Percentiles rank a stretch among this genome's conserved stretches.
Conservation (phyloP, 2,329 filamentous ascomycete genomes). For the Colletotrichum salicis region DNA sequence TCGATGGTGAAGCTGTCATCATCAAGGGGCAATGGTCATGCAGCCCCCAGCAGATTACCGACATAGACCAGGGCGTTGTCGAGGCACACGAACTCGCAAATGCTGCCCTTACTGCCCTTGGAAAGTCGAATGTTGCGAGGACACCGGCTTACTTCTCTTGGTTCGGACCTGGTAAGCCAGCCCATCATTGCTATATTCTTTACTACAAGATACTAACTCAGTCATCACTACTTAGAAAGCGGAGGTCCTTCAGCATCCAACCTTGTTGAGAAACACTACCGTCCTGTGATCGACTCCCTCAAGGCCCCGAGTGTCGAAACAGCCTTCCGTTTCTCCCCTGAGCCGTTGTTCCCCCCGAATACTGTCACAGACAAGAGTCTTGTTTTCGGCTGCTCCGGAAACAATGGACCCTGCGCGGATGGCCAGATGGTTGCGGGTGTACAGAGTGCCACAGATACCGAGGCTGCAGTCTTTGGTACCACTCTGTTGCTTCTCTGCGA, state of each 20-base stretch:
- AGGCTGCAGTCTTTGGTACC: not conserved
- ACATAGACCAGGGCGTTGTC: conserved; percentile 6
- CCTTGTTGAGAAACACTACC: conserved; percentile 6
- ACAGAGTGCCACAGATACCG: not conserved
- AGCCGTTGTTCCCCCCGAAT: conserved; percentile 4
- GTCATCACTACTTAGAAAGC: not conserved
- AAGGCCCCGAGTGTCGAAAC: conserved; percentile 13
- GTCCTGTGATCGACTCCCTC: not conserved
- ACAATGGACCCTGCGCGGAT: conserved; percentile 4
- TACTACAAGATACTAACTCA: not conserved
- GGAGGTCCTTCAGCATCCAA: not conserved
- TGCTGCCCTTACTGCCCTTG: conserved; percentile 8
- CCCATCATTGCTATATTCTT: not conserved
- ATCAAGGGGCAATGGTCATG: conserved; percentile 10
- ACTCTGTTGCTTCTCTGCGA: conserved; percentile 6
- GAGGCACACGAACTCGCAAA: conserved; percentile 18
- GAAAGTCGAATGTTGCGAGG: not conserved
- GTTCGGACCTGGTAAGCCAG: not conserved
- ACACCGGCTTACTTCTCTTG: not conserved
- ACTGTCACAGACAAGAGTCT: conserved; percentile 5
- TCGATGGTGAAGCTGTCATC: conserved; percentile 14
- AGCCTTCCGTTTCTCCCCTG: conserved; percentile 6
- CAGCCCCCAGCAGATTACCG: not conserved
- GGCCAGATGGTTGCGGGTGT: conserved; percentile 1
- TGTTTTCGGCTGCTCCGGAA: not conserved